These are phyloP conservation scores for Saccharomycopsis fermentans DNA, from an alignment of 805 yeast genomes.

Conservation along the genomic window DNA sequence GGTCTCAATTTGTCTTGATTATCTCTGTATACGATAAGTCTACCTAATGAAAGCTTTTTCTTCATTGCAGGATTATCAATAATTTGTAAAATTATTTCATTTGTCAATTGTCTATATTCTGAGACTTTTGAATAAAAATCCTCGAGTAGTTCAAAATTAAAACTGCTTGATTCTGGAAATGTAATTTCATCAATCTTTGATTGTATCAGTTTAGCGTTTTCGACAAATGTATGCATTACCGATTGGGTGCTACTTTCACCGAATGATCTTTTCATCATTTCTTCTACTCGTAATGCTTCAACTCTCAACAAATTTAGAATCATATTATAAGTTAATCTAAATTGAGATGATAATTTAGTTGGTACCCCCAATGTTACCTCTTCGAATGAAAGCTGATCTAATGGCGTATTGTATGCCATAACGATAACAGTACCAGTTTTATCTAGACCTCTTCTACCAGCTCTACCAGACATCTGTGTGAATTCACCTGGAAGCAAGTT, in stretches of 20 bases:
- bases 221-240: slow-evolving; percentile 75
- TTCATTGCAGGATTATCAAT: slow-evolving; percentile 38
- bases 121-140: slow-evolving; percentile 35
- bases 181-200: slow-evolving; percentile 32
- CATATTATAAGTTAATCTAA: slow-evolving; percentile 92
- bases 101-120: slow-evolving; percentile 36
- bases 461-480: slow-evolving; percentile 98
- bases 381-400: slow-evolving; percentile 49
- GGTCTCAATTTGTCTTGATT: slow-evolving; percentile 30
- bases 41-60: slow-evolving; percentile 41
- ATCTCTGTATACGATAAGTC: slow-evolving; percentile 50
- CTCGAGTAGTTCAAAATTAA: slow-evolving; percentile 30
- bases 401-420: slow-evolving; percentile 68
- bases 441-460: slow-evolving; percentile 96
- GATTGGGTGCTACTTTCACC: slow-evolving; percentile 85
- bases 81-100: slow-evolving; percentile 38
- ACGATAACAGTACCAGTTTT: slow-evolving; percentile 88
- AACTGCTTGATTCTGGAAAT: slow-evolving; percentile 1
- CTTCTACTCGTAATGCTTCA: slow-evolving; percentile 94
- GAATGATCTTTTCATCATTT: slow-evolving; percentile 93
- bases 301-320: slow-evolving; percentile 82
- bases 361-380: slow-evolving; percentile 83
- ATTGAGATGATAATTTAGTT: slow-evolving; percentile 83
- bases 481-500: slow-evolving; percentile 89
- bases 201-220: slow-evolving; percentile 45